Conservation (phyloP, 1,139 yeast species). For the Magnusiomyces paraingens region DNA sequence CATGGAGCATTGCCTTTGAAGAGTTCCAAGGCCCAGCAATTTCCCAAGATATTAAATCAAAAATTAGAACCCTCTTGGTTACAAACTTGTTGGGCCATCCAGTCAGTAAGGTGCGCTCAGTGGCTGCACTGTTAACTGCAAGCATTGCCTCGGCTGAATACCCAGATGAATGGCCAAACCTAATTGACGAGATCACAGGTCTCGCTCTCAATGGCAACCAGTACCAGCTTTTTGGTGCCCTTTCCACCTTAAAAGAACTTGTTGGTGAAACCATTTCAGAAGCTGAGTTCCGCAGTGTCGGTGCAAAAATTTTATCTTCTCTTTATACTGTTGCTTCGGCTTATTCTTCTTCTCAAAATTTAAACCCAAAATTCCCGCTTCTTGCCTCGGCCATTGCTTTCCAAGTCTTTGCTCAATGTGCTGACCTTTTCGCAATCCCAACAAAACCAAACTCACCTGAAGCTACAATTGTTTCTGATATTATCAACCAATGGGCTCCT, state of each 20-base stretch:
- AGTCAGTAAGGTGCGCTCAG: slow-evolving; percentile 56
- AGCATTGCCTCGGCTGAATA: slow-evolving; percentile 86
- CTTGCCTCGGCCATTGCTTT: slow-evolving; percentile 25
- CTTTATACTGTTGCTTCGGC: slow-evolving; percentile 21
- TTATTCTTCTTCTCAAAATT: slow-evolving; percentile 12
- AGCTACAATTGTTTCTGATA: slow-evolving; percentile 20
- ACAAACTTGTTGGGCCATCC: slow-evolving; percentile 42
- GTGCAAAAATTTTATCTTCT: slow-evolving; percentile 31
- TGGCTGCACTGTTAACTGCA: slow-evolving; percentile 68
- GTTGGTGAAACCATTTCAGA: slow-evolving; percentile 83
- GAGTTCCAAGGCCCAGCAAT: slow-evolving; percentile 68
- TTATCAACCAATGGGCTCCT: slow-evolving; percentile 28
- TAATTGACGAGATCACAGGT: slow-evolving; percentile 46
- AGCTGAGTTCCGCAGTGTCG: slow-evolving; percentile 75
- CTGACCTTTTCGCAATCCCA: slow-evolving; percentile 32
- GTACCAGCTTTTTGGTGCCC: slow-evolving; percentile 51
- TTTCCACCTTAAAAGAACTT: slow-evolving; percentile 66
- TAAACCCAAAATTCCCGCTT: slow-evolving; percentile 12
- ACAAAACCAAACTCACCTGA: slow-evolving; percentile 18
- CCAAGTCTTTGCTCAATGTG: slow-evolving; percentile 30
- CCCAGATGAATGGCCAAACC: slow-evolving; percentile 93
- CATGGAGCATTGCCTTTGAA: slow-evolving; percentile 83
- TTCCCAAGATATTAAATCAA: slow-evolving; percentile 44
- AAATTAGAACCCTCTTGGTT: slow-evolving; percentile 47
- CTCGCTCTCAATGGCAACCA: slow-evolving; percentile 36